A percentile compares a stretch with the other conserved stretches of the same genome.
Conservation (phyloP, 257 asterid species). For the Hygrophila difformis region DNA sequence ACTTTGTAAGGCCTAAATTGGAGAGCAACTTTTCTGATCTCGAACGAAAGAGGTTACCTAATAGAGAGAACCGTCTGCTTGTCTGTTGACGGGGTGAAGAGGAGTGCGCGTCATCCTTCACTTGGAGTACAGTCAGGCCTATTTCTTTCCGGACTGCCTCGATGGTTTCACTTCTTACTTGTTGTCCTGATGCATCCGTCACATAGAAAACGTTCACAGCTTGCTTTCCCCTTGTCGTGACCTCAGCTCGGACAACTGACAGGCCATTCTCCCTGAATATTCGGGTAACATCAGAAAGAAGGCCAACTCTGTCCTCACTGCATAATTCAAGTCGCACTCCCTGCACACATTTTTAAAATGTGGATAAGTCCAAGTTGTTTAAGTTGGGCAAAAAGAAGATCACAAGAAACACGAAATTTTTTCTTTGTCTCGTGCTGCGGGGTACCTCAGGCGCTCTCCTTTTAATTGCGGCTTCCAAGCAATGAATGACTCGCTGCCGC, state of each 20-base stretch:
- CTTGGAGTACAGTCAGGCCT: conserved; percentile 28
- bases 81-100: too few species aligned
- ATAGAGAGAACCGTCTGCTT: too few species aligned
- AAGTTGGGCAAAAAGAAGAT: not conserved
- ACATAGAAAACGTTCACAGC: conserved; percentile 43
- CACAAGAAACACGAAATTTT: not conserved
- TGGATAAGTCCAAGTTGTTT: too few species aligned
- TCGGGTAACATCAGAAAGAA: conserved; percentile 46
- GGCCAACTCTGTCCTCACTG: conserved; percentile 39
- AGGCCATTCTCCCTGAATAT: conserved; percentile 52
- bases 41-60: too few species aligned
- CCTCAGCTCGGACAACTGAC: conserved; percentile 45
- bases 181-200: conserved; percentile 33
- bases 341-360: conserved; percentile 20
- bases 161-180: conserved; percentile 29
- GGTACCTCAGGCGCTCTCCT: conserved; percentile 46
- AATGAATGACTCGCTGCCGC: conserved; percentile 36
- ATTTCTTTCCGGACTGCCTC: conserved; percentile 40
- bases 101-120: conserved; percentile 16
- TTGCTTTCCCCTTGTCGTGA: conserved; percentile 29
- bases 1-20: too few species aligned
- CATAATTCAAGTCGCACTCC: conserved; percentile 47
- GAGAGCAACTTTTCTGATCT: too few species aligned
- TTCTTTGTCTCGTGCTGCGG: not conserved
- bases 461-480: conserved; percentile 50